phyloP scores from a whole-genome alignment of 2,329 filamentous ascomycete species.

The Berkeleyomyces basicola region DNA sequence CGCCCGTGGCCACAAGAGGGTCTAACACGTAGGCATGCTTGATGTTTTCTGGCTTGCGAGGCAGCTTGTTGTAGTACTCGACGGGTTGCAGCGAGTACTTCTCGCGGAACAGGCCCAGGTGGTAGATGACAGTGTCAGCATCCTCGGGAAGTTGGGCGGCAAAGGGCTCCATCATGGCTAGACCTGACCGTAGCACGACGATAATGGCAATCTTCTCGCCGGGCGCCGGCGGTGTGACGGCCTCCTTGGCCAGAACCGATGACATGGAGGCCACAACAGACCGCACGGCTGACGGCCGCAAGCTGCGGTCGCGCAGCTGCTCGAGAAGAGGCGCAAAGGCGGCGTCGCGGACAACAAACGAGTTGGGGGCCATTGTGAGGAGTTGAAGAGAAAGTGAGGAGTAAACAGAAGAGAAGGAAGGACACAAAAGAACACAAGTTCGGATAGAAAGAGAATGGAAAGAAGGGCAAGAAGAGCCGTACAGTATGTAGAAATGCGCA shows the following conservation, averaged over 20 bases:
- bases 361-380: constrained; percentile 8
- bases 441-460: neutral
- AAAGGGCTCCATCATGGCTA: constrained; percentile 24
- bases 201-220: constrained; percentile 20
- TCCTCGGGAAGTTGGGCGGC: constrained; percentile 74
- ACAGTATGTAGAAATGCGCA: neutral
- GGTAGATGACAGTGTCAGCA: constrained; percentile 64
- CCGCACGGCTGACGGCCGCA: constrained; percentile 16
- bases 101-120: constrained; percentile 89
- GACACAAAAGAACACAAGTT: neutral
- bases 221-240: constrained; percentile 12
- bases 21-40: constrained; percentile 68
- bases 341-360: constrained; percentile 7
- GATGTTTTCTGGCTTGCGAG: constrained; percentile 41
- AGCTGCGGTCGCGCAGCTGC: constrained; percentile 14
- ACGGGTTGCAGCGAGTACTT: constrained; percentile 74
- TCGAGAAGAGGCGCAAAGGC: constrained; percentile 9
- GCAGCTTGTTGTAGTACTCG: constrained; percentile 96
- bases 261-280: constrained; percentile 17
- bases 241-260: constrained; percentile 16
- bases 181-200: constrained; percentile 23
- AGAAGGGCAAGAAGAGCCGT: neutral
- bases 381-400: neutral
- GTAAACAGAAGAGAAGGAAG: neutral
- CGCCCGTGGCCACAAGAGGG: constrained; percentile 85